These are phyloP conservation scores for Acanthamoeba rhysodes DNA, from an alignment of 208 protist genomes.

Conservation along the genomic window DNA sequence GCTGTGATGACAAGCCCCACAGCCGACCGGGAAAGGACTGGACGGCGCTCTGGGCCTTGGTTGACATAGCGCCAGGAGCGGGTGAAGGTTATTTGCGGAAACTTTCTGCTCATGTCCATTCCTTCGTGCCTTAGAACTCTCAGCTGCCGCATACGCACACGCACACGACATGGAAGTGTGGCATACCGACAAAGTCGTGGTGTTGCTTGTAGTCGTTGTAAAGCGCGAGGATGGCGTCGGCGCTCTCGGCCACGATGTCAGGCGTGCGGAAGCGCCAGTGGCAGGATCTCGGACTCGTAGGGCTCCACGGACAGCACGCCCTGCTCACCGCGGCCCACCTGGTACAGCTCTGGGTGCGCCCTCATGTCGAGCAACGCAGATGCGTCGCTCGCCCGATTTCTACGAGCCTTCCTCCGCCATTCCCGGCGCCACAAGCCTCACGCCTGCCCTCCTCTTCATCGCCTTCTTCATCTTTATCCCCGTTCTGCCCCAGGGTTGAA, in stretches of 20 bases:
- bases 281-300: conserved; percentile 75
- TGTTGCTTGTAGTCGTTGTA: conserved; percentile 64
- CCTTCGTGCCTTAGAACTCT: neutral
- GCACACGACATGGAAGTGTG: neutral
- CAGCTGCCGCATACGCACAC: neutral
- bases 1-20: no score
- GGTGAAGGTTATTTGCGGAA: conserved; percentile 57
- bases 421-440: no score
- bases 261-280: conserved; percentile 74
- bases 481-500: no score
- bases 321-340: conserved; percentile 42
- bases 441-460: no score
- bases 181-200: conserved; percentile 40
- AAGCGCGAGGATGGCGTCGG: conserved; percentile 46
- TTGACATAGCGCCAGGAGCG: conserved; percentile 45
- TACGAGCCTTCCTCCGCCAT: no score
- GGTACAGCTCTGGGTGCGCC: neutral
- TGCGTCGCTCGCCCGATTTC: no score
- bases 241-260: conserved; percentile 12
- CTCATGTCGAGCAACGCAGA: conserved; percentile 4
- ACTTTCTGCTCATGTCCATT: conserved; percentile 53
- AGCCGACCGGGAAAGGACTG: no score
- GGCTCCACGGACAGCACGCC: conserved; percentile 70
- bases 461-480: no score
- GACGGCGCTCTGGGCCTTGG: conserved; percentile 12